phyloP scores from a whole-genome alignment of 257 asterid genomes.

The Datura wrightii region DNA sequence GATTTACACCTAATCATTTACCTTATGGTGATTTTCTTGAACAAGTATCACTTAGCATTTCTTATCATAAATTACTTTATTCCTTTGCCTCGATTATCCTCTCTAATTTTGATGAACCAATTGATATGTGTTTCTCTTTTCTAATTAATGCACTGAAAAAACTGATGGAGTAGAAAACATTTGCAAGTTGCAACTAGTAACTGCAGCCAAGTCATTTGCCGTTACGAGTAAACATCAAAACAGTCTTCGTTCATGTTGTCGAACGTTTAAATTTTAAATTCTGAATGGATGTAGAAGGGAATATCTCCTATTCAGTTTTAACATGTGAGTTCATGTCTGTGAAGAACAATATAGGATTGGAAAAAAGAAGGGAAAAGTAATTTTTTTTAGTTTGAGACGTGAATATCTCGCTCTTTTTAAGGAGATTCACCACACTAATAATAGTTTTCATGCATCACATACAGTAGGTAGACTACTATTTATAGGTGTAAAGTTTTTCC shows the following conservation, averaged over 20 bases:
- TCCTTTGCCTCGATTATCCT: background rate
- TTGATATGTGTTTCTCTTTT: background rate
- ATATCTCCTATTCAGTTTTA: background rate
- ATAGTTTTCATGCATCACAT: too few species aligned
- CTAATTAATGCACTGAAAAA: background rate
- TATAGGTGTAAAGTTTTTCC: too few species aligned
- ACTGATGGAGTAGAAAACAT: background rate
- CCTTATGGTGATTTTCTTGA: background rate
- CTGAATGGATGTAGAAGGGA: background rate
- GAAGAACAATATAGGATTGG: too few species aligned
- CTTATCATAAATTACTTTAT: background rate
- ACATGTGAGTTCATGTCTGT: too few species aligned
- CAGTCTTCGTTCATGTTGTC: too few species aligned
- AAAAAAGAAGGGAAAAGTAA: background rate
- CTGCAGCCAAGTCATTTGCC: too few species aligned
- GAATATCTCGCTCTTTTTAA: background rate
- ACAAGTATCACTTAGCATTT: background rate
- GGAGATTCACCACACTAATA: background rate
- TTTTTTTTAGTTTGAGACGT: background rate
- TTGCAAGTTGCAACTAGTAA: background rate
- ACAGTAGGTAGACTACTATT: too few species aligned
- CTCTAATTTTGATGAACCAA: background rate
- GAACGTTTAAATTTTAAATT: too few species aligned
- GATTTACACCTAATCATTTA: background rate
- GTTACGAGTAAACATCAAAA: background rate